phyloP scores from a whole-genome alignment of 2,329 filamentous ascomycete species.

The Pseudogymnoascus sp. region DNA sequence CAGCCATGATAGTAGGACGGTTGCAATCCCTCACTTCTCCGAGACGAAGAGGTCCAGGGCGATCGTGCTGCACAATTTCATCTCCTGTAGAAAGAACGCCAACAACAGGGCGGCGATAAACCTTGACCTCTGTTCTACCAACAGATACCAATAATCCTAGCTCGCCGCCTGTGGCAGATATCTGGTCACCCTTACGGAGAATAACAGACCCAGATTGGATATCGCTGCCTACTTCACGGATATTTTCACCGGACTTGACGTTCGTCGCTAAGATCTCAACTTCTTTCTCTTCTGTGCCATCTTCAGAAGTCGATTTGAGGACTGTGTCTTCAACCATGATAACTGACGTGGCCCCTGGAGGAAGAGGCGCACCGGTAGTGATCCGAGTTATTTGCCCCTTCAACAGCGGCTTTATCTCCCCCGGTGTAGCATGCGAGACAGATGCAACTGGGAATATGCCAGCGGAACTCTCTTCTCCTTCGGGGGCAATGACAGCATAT shows the following conservation, averaged over 20 bases:
- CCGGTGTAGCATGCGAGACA: constrained; percentile 76
- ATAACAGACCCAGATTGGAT: constrained; percentile 63
- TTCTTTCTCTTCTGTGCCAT: constrained; percentile 76
- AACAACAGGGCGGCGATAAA: constrained; percentile 70
- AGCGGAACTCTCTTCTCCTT: constrained; percentile 53
- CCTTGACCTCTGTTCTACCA: constrained; percentile 61
- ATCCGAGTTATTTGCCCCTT: constrained; percentile 78
- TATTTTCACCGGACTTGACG: constrained; percentile 73
- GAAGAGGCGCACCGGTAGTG: constrained; percentile 88
- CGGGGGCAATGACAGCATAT: constrained; percentile 71
- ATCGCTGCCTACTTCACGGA: constrained; percentile 87
- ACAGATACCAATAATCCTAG: constrained; percentile 84
- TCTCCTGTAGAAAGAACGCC: constrained; percentile 92
- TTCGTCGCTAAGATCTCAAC: constrained; percentile 77
- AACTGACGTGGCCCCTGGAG: constrained; percentile 80
- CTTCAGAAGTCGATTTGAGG: constrained; percentile 66
- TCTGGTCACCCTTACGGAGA: constrained; percentile 68
- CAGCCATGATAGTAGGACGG: constrained; percentile 76
- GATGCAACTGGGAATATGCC: constrained; percentile 81
- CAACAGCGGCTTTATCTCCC: constrained; percentile 56
- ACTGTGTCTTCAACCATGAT: constrained; percentile 95
- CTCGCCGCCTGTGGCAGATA: constrained; percentile 82
- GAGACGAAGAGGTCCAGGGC: constrained; percentile 53
- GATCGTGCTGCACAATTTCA: constrained; percentile 74
- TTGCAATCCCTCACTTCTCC: constrained; percentile 95